Evolutionary conservation across 345 rosid species (phyloP).

Genomic region (Aquilaria sinensis): DNA sequence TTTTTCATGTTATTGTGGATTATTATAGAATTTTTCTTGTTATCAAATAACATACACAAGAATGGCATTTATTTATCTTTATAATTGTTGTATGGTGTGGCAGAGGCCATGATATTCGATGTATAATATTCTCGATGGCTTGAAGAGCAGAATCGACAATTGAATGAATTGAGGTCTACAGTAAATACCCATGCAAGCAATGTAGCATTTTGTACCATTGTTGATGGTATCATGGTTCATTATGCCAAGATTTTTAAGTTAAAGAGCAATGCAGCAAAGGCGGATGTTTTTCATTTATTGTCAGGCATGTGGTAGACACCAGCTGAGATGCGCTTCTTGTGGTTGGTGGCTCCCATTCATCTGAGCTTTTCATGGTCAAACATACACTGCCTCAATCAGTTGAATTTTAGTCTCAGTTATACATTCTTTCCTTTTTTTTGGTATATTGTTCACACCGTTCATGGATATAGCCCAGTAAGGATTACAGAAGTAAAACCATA

Average conservation of each 20-base stretch:
- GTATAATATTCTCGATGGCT: conserved; percentile 89
- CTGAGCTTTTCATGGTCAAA: conserved; percentile 91
- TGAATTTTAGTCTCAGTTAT: not conserved
- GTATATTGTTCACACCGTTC: conserved; percentile 3
- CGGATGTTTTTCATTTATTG: conserved; percentile 91
- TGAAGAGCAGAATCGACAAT: conserved; percentile 78
- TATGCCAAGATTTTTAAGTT: conserved; percentile 91
- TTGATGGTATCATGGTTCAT: conserved; percentile 83
- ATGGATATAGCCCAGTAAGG: too few relatives aligned
- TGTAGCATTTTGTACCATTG: conserved; percentile 78
- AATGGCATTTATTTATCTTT: conserved; percentile 88
- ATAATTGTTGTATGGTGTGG: conserved; percentile 44
- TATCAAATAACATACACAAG: conserved; percentile 78
- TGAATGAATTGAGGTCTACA: conserved; percentile 91
- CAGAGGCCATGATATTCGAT: conserved; percentile 99
- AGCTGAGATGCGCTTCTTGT: conserved; percentile 96
- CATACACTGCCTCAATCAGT: not conserved
- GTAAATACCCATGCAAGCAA: conserved; percentile 95
- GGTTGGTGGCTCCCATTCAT: conserved; percentile 99
- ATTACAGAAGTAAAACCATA: too few relatives aligned
- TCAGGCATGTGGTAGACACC: conserved; percentile 99
- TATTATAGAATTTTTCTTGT: not conserved
- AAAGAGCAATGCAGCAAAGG: conserved; percentile 91
- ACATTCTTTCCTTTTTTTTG: not conserved
- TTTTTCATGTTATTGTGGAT: too few relatives aligned